Evolutionary conservation across 176 grass and related monocot genomes (phyloP).

Genomic region (Rhynchospora pubera): DNA sequence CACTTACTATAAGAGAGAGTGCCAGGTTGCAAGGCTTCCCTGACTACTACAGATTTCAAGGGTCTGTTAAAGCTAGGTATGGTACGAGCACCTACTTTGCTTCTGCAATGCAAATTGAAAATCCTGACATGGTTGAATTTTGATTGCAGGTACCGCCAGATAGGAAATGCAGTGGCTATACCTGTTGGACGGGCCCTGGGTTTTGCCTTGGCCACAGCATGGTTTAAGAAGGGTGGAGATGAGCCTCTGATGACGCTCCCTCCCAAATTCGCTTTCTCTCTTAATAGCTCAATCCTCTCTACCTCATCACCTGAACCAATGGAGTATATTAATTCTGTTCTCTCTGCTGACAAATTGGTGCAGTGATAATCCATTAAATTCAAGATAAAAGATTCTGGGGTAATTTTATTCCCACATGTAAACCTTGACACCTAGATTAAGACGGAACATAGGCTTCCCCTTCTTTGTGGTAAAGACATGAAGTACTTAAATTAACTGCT

Average conservation of each 20-base stretch:
- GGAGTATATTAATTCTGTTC: neutral
- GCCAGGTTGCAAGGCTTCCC: constrained; percentile 95
- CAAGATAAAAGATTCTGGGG: too few species aligned
- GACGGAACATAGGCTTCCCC: too few species aligned
- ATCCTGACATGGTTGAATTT: constrained; percentile 24
- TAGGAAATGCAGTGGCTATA: constrained; percentile 91
- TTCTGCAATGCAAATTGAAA: constrained; percentile 1
- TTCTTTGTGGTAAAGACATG: neutral
- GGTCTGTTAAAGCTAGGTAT: constrained; percentile 80
- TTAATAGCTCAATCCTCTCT: constrained; percentile 9
- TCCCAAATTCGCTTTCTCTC: constrained; percentile 61
- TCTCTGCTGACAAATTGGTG: neutral
- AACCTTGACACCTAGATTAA: neutral
- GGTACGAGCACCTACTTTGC: neutral
- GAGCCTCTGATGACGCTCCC: constrained; percentile 61
- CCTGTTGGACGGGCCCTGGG: constrained; percentile 70
- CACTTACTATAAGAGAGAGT: constrained; percentile 74
- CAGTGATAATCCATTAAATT: too few species aligned
- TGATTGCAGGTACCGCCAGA: constrained; percentile 67
- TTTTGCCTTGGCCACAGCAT: constrained; percentile 53
- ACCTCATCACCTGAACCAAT: neutral
- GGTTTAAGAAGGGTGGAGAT: constrained; percentile 46
- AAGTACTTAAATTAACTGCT: neutral
- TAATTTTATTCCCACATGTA: too few species aligned
- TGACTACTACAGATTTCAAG: constrained; percentile 72